These are phyloP conservation scores for Rubus parviflorus DNA, from an alignment of 306 rosid species.

Conservation along the genomic window DNA sequence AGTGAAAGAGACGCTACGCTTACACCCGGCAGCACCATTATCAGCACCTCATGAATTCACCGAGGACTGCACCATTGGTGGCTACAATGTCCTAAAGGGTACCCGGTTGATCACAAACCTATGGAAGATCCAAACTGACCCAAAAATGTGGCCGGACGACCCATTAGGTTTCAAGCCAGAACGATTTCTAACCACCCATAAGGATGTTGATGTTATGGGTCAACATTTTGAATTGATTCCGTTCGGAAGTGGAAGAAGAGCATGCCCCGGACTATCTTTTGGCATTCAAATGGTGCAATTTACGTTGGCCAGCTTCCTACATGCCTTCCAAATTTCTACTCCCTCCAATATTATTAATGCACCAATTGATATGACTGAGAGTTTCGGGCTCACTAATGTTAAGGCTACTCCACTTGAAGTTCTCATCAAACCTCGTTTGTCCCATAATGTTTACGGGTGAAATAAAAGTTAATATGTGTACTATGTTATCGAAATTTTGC, in stretches of 20 bases:
- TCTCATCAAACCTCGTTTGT: background rate
- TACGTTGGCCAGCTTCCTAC: constrained; percentile 28
- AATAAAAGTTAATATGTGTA: background rate
- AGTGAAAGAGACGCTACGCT: constrained; percentile 51
- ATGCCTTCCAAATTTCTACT: constrained; percentile 22
- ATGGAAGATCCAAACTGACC: constrained; percentile 26
- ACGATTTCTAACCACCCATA: background rate
- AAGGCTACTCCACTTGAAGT: constrained; percentile 28
- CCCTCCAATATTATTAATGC: background rate
- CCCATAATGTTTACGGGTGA: background rate
- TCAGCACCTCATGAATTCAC: constrained; percentile 31
- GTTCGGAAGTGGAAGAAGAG: constrained; percentile 26
- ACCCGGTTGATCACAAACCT: constrained; percentile 19
- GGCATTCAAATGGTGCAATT: constrained; percentile 21
- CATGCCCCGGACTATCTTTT: constrained; percentile 25
- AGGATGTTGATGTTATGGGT: constrained; percentile 11
- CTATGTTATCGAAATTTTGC: too few species aligned
- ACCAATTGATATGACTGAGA: constrained; percentile 29
- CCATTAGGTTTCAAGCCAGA: constrained; percentile 21
- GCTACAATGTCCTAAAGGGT: constrained; percentile 24
- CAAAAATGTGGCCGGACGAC: constrained; percentile 12
- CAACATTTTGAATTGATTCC: constrained; percentile 17
- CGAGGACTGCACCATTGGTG: constrained; percentile 47
- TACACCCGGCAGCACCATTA: constrained; percentile 49
- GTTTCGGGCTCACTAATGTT: constrained; percentile 22